Percentiles rank a stretch among this genome's conserved stretches.
phyloP scores from a whole-genome alignment of 208 protist genomes.

The Leishmania amazonensis region DNA sequence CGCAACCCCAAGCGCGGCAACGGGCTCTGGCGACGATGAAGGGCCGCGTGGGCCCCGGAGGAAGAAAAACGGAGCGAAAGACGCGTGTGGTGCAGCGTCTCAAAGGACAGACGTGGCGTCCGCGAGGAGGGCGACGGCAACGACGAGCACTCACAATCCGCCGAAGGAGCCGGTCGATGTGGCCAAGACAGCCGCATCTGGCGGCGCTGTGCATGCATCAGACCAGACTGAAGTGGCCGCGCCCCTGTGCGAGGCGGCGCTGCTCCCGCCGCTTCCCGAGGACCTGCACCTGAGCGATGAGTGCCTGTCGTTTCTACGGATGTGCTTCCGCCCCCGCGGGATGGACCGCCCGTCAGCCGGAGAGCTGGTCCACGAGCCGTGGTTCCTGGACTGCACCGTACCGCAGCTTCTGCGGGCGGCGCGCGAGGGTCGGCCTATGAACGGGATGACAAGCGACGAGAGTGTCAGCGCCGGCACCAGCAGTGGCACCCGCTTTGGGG shows the following conservation, averaged over 20 bases:
- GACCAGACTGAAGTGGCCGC: neutral
- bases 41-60: conserved; percentile 9
- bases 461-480: neutral
- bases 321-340: conserved; percentile 62
- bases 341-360: conserved; percentile 46
- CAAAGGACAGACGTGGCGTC: conserved; percentile 1
- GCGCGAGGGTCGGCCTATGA: conserved; percentile 11
- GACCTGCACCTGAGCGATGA: conserved; percentile 27
- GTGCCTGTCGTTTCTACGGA: conserved; percentile 49
- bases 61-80: neutral
- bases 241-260: conserved; percentile 1
- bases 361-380: conserved; percentile 47
- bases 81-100: neutral
- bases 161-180: conserved; percentile 30
- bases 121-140: neutral
- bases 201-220: neutral
- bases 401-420: conserved; percentile 29
- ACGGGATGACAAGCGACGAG: neutral
- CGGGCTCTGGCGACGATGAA: neutral
- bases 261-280: conserved; percentile 44
- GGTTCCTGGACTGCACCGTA: conserved; percentile 52
- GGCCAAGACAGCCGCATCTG: conserved; percentile 3
- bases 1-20: neutral
- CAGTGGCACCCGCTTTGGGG: conserved; percentile 21
- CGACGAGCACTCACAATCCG: neutral